Evolutionary conservation across 106 monocot genomes (phyloP).

Genomic region (Posidonia australis): DNA sequence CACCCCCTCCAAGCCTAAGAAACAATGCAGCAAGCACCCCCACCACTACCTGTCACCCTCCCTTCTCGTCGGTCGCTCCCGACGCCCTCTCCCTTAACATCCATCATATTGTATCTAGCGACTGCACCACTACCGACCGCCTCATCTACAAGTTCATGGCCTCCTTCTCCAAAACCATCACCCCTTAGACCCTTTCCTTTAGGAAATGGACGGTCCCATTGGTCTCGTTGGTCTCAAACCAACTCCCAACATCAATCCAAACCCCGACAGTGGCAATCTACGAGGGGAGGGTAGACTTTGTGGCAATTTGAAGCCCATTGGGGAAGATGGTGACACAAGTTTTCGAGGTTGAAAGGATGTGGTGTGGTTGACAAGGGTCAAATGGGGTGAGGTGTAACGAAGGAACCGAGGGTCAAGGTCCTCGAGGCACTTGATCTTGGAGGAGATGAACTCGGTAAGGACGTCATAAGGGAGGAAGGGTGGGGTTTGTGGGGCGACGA

Average conservation of each 20-base stretch:
- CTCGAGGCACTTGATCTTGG: conserved; percentile 63
- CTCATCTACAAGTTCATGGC: too few relatives aligned
- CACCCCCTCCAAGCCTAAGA: too few relatives aligned
- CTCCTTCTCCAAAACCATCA: too few relatives aligned
- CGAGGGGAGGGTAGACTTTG: conserved; percentile 68
- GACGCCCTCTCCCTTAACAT: too few relatives aligned
- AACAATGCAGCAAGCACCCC: too few relatives aligned
- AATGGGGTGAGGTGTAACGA: conserved; percentile 65
- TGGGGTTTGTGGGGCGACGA: conserved; percentile 8
- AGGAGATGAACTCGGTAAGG: conserved; percentile 34
- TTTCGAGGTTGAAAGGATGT: conserved; percentile 60
- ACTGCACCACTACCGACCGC: too few relatives aligned
- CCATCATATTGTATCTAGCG: too few relatives aligned
- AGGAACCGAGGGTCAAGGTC: conserved; percentile 79
- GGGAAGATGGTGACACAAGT: conserved; percentile 85
- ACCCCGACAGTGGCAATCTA: conserved; percentile 87
- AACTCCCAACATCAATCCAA: conserved; percentile 94
- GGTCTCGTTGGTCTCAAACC: conserved; percentile 86
- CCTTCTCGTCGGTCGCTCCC: too few relatives aligned
- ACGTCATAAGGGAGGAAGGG: conserved; percentile 61
- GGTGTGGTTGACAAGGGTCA: conserved; percentile 52
- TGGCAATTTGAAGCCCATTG: conserved; percentile 79
- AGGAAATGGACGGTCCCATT: conserved; percentile 88
- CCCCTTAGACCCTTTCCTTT: conserved; percentile 98
- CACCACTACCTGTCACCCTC: too few relatives aligned